Base-by-base conservation (phyloP, 2,329 filamentous ascomycete genomes). In the Aureobasidium namibiae region DNA sequence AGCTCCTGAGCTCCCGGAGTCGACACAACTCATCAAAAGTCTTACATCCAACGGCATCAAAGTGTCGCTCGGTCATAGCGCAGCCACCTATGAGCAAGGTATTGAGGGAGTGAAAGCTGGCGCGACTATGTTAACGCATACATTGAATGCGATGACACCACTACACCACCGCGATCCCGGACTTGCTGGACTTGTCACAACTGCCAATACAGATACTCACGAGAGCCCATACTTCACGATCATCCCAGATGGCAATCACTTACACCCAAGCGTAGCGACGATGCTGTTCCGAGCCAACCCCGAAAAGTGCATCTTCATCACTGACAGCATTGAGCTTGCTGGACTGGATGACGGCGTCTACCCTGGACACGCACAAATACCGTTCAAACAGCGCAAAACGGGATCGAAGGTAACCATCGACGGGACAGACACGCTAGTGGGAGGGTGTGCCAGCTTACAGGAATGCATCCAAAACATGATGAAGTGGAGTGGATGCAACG, bases 311-410 rank as follows among this genome's bases (percentile, higher is more conserved):
- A 78, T 82, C 49, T 67, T 81, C 46, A 75, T 82, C 61, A 82
- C 79, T 1, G 80, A 82, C 67, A 76, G 73, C 56, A 80, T 81
- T 63, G 80, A 83, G 65, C 73, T 83, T 3, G 77, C 78, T 10
- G 78, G 78, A 8, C 69, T 82, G 1, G 72, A 75, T 0, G 77
- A 82, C 56, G 80, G 80, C 0, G 72, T 74, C 0, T 77, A 82
- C 61, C 76, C 78, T 0, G 78, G 78, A 0, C 77, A 82, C 62
- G 70, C 76, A 1, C 80, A 82, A 63, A 80, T 82, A 21, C 73
- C 77, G 1, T 72, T 72, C 36, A 67, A 73, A 29, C 80, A 82
- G 64, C 72, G 72, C 5, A 82, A 82, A 64, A 61, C 63, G 2
- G 79, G 78, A 0, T 76, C 75, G 26, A 69, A 72, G 52, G 80